Conservation (phyloP, 352 stramenopile species). For the Phytopythium montanum region DNA sequence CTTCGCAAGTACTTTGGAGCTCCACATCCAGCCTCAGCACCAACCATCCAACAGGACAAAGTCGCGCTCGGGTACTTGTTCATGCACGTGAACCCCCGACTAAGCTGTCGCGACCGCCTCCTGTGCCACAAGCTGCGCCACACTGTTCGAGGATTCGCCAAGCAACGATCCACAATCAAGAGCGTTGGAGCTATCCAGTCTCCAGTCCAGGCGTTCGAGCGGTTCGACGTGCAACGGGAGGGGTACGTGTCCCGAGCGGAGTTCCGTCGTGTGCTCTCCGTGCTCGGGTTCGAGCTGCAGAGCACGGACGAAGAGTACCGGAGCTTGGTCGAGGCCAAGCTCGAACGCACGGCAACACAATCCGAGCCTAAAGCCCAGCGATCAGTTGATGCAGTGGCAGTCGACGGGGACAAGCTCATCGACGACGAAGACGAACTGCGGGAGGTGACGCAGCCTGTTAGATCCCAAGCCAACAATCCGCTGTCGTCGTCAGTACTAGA, state of each 20-base stretch:
- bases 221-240: constrained; percentile 41
- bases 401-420: not conserved
- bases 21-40: not conserved
- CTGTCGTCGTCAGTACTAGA: not conserved
- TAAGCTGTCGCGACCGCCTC: constrained; percentile 45
- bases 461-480: not conserved
- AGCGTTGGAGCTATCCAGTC: constrained; percentile 8
- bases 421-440: not conserved
- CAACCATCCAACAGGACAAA: constrained; percentile 7
- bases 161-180: constrained; percentile 27
- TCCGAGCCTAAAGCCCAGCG: not conserved
- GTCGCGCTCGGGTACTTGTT: constrained; percentile 43
- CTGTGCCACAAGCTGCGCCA: constrained; percentile 63
- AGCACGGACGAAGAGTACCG: constrained; percentile 54
- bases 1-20: constrained; percentile 19
- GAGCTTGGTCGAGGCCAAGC: constrained; percentile 20
- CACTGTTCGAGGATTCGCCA: constrained; percentile 32
- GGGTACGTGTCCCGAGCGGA: constrained; percentile 50
- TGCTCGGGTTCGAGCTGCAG: constrained; percentile 68
- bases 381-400: not conserved
- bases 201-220: constrained; percentile 41
- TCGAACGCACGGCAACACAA: not conserved
- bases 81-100: constrained; percentile 52
- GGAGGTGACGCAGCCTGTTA: not conserved
- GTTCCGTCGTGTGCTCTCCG: constrained; percentile 60